Evolutionary conservation across 257 asterid species (phyloP).

Genomic region (Coffea canephora): DNA sequence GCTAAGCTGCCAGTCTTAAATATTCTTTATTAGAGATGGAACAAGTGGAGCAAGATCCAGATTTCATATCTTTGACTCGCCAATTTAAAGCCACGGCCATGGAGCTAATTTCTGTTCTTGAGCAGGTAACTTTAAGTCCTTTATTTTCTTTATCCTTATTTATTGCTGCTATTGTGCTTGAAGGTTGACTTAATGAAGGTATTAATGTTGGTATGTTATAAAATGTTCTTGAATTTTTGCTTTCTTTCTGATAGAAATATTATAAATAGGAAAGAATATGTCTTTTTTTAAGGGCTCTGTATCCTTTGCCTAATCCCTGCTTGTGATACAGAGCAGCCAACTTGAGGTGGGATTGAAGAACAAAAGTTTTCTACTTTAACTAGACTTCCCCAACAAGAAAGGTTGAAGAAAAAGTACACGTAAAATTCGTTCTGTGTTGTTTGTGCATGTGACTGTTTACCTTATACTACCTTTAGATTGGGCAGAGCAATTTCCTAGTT

Average conservation of each 20-base stretch:
- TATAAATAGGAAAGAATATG: neutral
- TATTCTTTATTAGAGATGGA: slow-evolving; percentile 73
- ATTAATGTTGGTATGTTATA: neutral
- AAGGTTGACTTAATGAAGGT: neutral
- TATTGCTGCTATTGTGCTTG: neutral
- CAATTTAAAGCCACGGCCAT: slow-evolving; percentile 92
- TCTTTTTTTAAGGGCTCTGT: neutral
- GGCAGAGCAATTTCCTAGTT: neutral
- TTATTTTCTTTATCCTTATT: slow-evolving; percentile 4
- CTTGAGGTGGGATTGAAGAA: neutral
- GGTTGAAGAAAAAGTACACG: neutral
- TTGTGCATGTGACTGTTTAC: neutral
- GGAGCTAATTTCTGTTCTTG: slow-evolving; percentile 93
- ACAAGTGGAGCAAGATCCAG: slow-evolving; percentile 93
- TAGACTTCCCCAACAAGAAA: neutral
- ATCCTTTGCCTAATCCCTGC: neutral
- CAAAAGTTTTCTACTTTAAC: neutral
- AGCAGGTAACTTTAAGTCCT: slow-evolving; percentile 61
- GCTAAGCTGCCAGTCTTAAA: slow-evolving; percentile 30
- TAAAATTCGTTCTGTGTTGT: neutral
- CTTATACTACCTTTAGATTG: neutral
- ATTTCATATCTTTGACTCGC: slow-evolving; percentile 79
- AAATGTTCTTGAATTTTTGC: neutral
- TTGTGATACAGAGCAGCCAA: neutral
- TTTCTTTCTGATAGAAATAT: neutral